Evolutionary conservation across 768 basidiomycete genomes (phyloP).

Genomic region (Paxillus involutus): DNA sequence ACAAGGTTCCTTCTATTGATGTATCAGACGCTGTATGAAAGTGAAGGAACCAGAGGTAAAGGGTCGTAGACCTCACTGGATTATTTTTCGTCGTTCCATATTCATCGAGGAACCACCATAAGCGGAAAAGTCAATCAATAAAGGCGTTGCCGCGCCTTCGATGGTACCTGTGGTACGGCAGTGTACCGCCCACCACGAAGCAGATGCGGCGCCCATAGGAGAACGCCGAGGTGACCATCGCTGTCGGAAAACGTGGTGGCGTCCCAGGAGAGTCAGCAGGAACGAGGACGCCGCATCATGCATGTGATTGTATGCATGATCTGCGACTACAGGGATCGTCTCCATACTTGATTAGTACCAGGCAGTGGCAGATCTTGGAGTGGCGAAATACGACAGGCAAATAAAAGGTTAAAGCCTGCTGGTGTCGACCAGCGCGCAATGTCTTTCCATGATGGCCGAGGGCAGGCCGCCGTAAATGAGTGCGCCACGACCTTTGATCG

Average conservation of each 20-base stretch:
- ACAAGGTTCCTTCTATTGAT: not conserved
- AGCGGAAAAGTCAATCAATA: not conserved
- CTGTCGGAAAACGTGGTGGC: conserved; percentile 5
- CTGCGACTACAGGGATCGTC: conserved; percentile 2
- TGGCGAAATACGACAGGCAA: not conserved
- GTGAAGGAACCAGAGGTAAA: not conserved
- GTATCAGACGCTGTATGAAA: too few relatives aligned
- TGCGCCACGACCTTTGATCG: conserved; percentile 6
- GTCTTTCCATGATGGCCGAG: not conserved
- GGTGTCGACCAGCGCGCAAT: not conserved
- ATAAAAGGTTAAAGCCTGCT: not conserved
- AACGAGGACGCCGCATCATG: not conserved
- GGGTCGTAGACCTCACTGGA: not conserved
- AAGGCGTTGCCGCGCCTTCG: too few relatives aligned
- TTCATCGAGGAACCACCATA: too few relatives aligned
- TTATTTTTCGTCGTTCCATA: too few relatives aligned
- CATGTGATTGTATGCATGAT: conserved; percentile 11
- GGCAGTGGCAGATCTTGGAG: conserved; percentile 12
- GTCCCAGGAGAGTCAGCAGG: not conserved
- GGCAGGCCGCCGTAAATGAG: conserved; percentile 5
- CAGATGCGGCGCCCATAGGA: too few relatives aligned
- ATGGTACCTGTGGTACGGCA: too few relatives aligned
- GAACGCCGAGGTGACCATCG: not conserved
- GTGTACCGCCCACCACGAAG: too few relatives aligned
- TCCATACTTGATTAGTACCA: conserved; percentile 7